phyloP scores from a whole-genome alignment of 257 asterid species.

The Solanum appendiculatum region DNA sequence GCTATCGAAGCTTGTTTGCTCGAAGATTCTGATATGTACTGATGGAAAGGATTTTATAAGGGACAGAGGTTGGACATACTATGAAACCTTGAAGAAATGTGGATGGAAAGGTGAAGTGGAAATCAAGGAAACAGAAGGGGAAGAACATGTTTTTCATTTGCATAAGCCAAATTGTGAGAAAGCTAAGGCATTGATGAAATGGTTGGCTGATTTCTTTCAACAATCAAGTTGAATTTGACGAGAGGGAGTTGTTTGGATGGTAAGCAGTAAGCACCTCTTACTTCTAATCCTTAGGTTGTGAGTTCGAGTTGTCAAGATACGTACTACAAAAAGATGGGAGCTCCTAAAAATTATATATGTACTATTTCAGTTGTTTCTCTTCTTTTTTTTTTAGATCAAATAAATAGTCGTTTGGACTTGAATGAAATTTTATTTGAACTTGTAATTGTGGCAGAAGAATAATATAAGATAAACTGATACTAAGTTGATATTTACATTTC shows the following conservation, averaged over 20 bases:
- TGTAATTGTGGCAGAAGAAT: too few species aligned
- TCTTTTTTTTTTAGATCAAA: background rate
- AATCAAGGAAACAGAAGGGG: slow-evolving; percentile 44
- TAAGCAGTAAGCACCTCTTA: background rate
- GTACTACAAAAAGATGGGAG: too few species aligned
- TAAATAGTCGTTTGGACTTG: background rate
- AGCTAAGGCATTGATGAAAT: slow-evolving; percentile 28
- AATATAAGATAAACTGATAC: too few species aligned
- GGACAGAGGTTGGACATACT: slow-evolving; percentile 35
- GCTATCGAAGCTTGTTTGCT: slow-evolving; percentile 38
- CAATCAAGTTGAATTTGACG: background rate
- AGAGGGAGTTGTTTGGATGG: background rate
- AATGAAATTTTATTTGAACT: too few species aligned
- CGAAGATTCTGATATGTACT: slow-evolving; percentile 31
- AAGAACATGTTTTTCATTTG: slow-evolving; percentile 57
- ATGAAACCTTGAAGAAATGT: slow-evolving; percentile 50
- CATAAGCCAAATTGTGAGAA: slow-evolving; percentile 13
- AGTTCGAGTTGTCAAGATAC: too few species aligned
- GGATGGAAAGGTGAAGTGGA: slow-evolving; percentile 59
- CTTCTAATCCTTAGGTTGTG: background rate
- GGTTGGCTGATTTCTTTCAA: slow-evolving; percentile 22
- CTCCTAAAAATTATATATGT: background rate
- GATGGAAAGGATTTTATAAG: slow-evolving; percentile 50
- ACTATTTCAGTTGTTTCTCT: background rate
- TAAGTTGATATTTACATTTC: too few species aligned